A percentile compares a stretch with the other conserved stretches of the same genome.
Evolutionary conservation across 2,329 filamentous ascomycete genomes (phyloP).

Genomic region (Eutypa lata): DNA sequence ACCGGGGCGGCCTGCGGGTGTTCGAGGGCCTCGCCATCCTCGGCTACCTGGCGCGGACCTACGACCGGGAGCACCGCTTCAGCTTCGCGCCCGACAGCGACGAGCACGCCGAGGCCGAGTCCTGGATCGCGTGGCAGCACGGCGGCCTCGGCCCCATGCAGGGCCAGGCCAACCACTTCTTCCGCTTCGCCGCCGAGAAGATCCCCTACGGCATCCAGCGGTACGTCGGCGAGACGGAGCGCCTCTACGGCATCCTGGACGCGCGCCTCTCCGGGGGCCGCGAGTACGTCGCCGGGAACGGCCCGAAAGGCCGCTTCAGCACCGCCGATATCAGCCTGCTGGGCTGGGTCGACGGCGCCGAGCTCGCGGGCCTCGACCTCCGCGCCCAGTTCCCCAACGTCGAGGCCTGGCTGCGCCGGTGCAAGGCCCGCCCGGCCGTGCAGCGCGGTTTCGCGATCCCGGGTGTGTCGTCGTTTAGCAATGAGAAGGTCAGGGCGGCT

Average conservation of each 20-base stretch:
- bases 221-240: constrained; percentile 72
- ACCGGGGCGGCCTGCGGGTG: constrained; percentile 57
- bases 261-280: constrained; percentile 51
- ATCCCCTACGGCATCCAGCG: constrained; percentile 70
- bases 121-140: constrained; percentile 70
- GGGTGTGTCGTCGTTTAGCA: constrained; percentile 34
- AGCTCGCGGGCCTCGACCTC: constrained; percentile 62
- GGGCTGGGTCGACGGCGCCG: constrained; percentile 62
- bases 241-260: constrained; percentile 71
- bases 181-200: constrained; percentile 62
- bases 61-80: constrained; percentile 67
- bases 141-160: constrained; percentile 72
- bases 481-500: constrained; percentile 37
- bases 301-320: constrained; percentile 51
- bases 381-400: constrained; percentile 60
- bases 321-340: constrained; percentile 72
- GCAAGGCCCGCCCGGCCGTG: constrained; percentile 57
- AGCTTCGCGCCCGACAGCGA: constrained; percentile 48
- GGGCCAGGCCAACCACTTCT: constrained; percentile 74
- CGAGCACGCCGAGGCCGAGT: constrained; percentile 43
- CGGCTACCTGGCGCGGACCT: constrained; percentile 68
- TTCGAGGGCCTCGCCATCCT: constrained; percentile 77
- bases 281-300: constrained; percentile 53
- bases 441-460: constrained; percentile 65
- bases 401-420: constrained; percentile 63